Conservation (phyloP, 2,329 filamentous ascomycete species). For the Cytospora paraplurivora region DNA sequence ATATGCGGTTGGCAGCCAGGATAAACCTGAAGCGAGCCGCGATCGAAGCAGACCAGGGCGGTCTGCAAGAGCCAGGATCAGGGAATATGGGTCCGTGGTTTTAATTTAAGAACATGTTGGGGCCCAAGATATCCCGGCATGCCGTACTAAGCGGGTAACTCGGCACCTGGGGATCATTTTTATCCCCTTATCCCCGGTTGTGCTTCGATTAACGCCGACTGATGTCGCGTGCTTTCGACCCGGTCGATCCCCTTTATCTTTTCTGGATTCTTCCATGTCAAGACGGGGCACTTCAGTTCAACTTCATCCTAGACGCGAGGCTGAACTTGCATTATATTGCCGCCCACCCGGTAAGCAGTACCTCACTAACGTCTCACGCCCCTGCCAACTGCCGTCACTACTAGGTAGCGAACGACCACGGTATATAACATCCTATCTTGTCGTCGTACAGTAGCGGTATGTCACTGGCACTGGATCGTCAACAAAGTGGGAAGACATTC, state of each 20-base stretch:
- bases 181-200: slow-evolving; percentile 1
- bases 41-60: background rate
- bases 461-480: too few relatives aligned
- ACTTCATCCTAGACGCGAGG: slow-evolving; percentile 10
- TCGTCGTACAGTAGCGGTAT: too few relatives aligned
- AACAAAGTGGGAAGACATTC: too few relatives aligned
- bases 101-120: background rate
- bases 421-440: too few relatives aligned
- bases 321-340: background rate
- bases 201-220: slow-evolving; percentile 2
- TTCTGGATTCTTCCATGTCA: background rate
- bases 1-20: background rate
- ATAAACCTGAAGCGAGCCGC: background rate
- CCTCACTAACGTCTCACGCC: too few relatives aligned
- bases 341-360: too few relatives aligned
- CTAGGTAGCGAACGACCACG: too few relatives aligned
- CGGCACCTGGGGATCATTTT: slow-evolving; percentile 25
- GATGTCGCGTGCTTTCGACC: background rate
- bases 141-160: slow-evolving; percentile 3
- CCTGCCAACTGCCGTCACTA: too few relatives aligned
- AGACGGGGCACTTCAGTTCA: background rate
- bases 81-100: slow-evolving; percentile 19
- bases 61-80: background rate
- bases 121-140: slow-evolving; percentile 5
- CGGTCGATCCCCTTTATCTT: background rate